A percentile compares a stretch with the other conserved stretches of the same genome.
phyloP scores from a whole-genome alignment of 2,329 filamentous ascomycete species.

The Trichophyton simii region DNA sequence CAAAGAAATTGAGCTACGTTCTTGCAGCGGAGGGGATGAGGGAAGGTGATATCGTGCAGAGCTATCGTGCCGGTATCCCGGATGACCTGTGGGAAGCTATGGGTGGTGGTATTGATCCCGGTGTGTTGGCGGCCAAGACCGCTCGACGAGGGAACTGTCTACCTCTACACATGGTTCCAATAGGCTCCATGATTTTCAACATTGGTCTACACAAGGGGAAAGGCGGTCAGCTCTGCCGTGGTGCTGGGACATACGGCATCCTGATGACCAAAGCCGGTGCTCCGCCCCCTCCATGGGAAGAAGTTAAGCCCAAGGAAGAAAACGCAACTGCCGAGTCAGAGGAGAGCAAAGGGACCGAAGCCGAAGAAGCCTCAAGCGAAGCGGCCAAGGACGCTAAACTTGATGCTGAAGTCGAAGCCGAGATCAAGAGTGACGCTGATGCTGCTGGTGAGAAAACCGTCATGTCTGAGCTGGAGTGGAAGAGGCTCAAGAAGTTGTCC shows the following conservation, averaged over 20 bases:
- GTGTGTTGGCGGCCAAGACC: slow-evolving; percentile 89
- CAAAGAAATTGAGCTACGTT: slow-evolving; percentile 73
- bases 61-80: slow-evolving; percentile 81
- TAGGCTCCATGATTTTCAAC: slow-evolving; percentile 86
- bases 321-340: background rate
- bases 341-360: no score
- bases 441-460: slow-evolving; percentile 12
- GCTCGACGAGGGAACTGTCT: slow-evolving; percentile 90
- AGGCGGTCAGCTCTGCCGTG: slow-evolving; percentile 81
- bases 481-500: slow-evolving; percentile 47
- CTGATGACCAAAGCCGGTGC: slow-evolving; percentile 82
- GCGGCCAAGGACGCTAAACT: slow-evolving; percentile 16
- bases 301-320: slow-evolving; percentile 16
- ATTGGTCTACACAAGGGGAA: slow-evolving; percentile 62
- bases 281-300: slow-evolving; percentile 23
- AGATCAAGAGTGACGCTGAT: slow-evolving; percentile 5
- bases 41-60: slow-evolving; percentile 82
- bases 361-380: background rate
- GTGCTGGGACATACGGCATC: slow-evolving; percentile 82
- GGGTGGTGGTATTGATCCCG: slow-evolving; percentile 85
- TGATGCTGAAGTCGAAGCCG: slow-evolving; percentile 24
- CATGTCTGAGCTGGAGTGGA: slow-evolving; percentile 26
- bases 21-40: slow-evolving; percentile 90
- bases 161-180: slow-evolving; percentile 86
- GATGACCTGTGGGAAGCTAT: slow-evolving; percentile 76